Base-by-base conservation (phyloP, 129 eudicot genomes). In the Artemisia argyi region DNA sequence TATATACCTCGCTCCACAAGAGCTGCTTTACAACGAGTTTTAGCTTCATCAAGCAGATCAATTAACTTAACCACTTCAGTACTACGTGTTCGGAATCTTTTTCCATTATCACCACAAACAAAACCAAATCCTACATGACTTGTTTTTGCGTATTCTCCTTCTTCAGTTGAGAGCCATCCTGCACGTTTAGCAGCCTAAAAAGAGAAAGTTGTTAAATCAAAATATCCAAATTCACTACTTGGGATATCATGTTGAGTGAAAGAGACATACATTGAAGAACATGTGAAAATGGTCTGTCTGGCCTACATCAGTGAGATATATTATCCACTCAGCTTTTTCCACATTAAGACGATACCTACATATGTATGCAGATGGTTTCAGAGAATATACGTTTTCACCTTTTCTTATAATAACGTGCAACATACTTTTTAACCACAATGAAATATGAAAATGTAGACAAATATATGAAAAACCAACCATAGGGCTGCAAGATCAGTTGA, bases 21-120 rank as follows among this genome's bases (percentile, higher is more conserved):
- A 68, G 84, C 91, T 14, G 85, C 83, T 80, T 85, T 90, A 84
- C 99, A 91, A 46, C 91, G 81, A 54, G 13, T 80, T 81, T 95
- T 95, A 28, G 99, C 99, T 86, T 91, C 99, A 82, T 90, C 97
- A 32, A 95, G 97, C 68, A 95, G 79, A 86, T 95, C 99, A 67
- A 91, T 91, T 69, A 95, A 78, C 72, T 78, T 71, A 61, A 95
- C 99, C 44, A 92, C 96, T 39, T 39, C 44, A 39, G 9, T 39
- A 39, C 9, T 7, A 39, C 44, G 44, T 39, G 9, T 39, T 39
- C 44, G 44, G 44, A 39, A 39, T 77, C 96, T 56, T 74, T 91
- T 95, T 69, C 96, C 96, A 86, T 95, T 97, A n/a, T 95, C 99
- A 54, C 97, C 95, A 8, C 86, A 83, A 74, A 95, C 97, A 78